These are phyloP conservation scores for Microthlaspi erraticum DNA, from an alignment of 345 rosid species.

Conservation along the genomic window DNA sequence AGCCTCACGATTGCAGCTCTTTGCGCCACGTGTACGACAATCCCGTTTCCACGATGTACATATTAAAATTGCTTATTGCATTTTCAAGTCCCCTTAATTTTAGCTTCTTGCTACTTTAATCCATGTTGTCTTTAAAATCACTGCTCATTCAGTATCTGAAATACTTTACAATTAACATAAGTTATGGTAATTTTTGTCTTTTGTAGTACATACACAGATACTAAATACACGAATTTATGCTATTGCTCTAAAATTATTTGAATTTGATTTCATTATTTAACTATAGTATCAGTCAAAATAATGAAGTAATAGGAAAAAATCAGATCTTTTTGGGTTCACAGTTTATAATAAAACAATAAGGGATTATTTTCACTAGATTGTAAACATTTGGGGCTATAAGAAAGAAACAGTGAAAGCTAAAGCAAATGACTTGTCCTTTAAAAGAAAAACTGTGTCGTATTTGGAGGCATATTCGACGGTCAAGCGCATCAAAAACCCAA, in stretches of 20 bases:
- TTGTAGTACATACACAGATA: background rate
- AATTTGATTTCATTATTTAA: background rate
- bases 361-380: background rate
- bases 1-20: background rate
- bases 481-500: conserved; percentile 34
- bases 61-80: background rate
- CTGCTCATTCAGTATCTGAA: background rate
- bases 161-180: background rate
- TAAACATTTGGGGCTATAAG: background rate
- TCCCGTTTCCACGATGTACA: conserved; percentile 6
- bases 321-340: background rate
- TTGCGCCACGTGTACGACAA: conserved; percentile 16
- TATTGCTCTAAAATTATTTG: background rate
- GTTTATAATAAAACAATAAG: background rate
- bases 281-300: background rate
- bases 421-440: background rate
- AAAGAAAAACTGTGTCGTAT: conserved; percentile 8
- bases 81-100: background rate
- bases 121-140: background rate
- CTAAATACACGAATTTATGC: background rate
- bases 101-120: background rate
- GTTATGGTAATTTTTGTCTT: background rate
- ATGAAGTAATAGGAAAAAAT: background rate
- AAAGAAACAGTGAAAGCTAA: background rate
- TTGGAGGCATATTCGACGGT: conserved; percentile 37